Conservation (phyloP, 805 yeast genomes). For the Kockiozyma suomiensis region DNA sequence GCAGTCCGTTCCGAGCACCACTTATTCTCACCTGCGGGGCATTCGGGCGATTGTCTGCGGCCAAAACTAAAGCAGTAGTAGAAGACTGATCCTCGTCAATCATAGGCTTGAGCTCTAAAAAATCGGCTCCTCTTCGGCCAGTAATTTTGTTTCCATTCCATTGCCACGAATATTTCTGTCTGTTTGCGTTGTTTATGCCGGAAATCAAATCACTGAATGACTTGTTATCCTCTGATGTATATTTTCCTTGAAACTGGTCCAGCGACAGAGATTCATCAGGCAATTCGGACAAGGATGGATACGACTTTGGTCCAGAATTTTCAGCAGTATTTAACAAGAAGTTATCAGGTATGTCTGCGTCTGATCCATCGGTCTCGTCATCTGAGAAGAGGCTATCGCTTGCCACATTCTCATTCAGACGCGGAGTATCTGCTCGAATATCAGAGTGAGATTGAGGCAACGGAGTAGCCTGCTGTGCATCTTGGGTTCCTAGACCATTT, state of each 20-base stretch:
- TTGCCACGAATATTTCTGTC: conserved; percentile 35
- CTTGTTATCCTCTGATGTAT: conserved; percentile 41
- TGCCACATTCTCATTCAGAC: not conserved
- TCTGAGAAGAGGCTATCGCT: not conserved
- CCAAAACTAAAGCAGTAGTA: not conserved
- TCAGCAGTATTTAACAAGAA: conserved; percentile 1
- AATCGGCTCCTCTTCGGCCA: conserved; percentile 10
- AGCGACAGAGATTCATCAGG: conserved; percentile 16
- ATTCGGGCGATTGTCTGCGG: conserved; percentile 11
- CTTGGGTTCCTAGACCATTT: not conserved
- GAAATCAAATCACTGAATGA: conserved; percentile 38
- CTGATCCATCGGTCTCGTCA: not conserved
- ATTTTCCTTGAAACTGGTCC: conserved; percentile 37
- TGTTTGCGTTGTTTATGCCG: conserved; percentile 27
- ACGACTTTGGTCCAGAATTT: not conserved
- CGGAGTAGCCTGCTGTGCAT: not conserved
- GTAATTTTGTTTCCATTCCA: conserved; percentile 30
- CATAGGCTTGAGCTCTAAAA: not conserved
- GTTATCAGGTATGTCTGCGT: not conserved
- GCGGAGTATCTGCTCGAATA: conserved; percentile 10
- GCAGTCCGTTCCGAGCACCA: conserved; percentile 20
- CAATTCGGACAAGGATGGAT: not conserved
- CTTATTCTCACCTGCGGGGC: conserved; percentile 14
- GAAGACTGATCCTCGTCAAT: not conserved
- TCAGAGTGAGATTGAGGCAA: not conserved